Evolutionary conservation across 495 filamentous ascomycete genomes (phyloP).

Genomic region (Bryoglossum gracile): DNA sequence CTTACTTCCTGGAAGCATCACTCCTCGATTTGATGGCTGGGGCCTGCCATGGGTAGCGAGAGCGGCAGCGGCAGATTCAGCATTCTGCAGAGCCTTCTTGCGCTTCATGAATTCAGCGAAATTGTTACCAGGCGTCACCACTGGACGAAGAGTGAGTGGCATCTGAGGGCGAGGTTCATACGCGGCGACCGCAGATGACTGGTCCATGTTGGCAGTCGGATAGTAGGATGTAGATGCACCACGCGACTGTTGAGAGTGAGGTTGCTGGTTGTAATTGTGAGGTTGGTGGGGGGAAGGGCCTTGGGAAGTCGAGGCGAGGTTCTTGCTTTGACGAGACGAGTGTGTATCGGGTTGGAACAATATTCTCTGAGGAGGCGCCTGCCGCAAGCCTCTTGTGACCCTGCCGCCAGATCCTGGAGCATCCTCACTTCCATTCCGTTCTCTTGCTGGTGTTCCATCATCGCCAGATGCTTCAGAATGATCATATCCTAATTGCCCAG

Average conservation of each 20-base stretch:
- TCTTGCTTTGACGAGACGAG: conserved; percentile 50
- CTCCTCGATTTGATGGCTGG: conserved; percentile 21
- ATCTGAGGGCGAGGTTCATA: conserved; percentile 52
- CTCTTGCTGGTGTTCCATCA: conserved; percentile 56
- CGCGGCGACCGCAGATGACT: conserved; percentile 44
- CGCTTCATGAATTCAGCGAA: conserved; percentile 50
- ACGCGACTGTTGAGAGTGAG: conserved; percentile 13
- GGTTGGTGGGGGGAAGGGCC: conserved; percentile 19
- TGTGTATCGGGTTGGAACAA: conserved; percentile 75
- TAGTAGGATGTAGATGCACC: conserved; percentile 27
- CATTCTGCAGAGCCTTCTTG: conserved; percentile 25
- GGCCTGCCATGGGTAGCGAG: conserved; percentile 6
- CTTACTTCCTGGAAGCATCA: conserved; percentile 50
- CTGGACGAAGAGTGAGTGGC: conserved; percentile 57
- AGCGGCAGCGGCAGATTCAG: background rate
- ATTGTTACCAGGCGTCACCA: conserved; percentile 62
- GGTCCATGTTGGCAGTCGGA: conserved; percentile 31
- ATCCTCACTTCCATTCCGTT: conserved; percentile 52
- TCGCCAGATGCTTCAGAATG: conserved; percentile 48
- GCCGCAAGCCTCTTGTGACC: conserved; percentile 62
- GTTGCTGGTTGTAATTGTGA: conserved; percentile 22
- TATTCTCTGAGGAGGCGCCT: conserved; percentile 68
- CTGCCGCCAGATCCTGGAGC: conserved; percentile 51
- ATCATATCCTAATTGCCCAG: conserved; percentile 22
- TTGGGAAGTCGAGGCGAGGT: conserved; percentile 37